Conservation (phyloP, 139 green algal genomes). For the Diplosphaera chodatii region DNA sequence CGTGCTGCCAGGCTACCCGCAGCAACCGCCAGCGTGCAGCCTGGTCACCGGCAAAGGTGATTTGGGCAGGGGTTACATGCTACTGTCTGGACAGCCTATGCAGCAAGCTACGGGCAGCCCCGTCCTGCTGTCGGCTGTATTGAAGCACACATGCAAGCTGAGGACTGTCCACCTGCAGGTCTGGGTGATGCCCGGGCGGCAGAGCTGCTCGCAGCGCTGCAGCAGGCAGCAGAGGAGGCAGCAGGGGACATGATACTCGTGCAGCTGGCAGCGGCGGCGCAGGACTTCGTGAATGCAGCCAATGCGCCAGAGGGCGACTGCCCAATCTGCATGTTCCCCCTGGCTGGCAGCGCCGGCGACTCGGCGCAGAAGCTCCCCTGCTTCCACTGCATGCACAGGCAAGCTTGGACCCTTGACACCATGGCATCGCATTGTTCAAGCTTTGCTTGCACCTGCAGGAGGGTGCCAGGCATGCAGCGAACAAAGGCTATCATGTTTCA, state of each 20-base stretch:
- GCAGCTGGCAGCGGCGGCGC: not conserved
- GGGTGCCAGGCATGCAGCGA: no score
- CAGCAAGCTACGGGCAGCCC: no score
- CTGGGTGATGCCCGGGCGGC: not conserved
- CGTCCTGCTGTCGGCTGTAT: no score
- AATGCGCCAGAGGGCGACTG: not conserved
- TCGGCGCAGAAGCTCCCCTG: not conserved
- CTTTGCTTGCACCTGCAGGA: no score
- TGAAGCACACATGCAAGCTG: no score
- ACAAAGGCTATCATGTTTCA: no score
- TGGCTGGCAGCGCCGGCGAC: not conserved
- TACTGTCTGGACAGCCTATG: no score
- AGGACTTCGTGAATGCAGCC: not conserved
- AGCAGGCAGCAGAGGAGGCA: not conserved
- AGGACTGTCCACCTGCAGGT: no score
- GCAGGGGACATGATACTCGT: not conserved
- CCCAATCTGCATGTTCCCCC: not conserved
- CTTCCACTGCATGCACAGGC: constrained; percentile 1
- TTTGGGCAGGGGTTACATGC: no score
- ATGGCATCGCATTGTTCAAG: no score
- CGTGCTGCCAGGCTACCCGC: not conserved
- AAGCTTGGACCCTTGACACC: no score
- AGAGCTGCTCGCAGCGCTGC: not conserved
- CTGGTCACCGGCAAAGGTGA: not conserved
- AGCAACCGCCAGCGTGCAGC: not conserved